Conservation (phyloP, 2,329 filamentous ascomycete species). For the Xylariaceae sp. region DNA sequence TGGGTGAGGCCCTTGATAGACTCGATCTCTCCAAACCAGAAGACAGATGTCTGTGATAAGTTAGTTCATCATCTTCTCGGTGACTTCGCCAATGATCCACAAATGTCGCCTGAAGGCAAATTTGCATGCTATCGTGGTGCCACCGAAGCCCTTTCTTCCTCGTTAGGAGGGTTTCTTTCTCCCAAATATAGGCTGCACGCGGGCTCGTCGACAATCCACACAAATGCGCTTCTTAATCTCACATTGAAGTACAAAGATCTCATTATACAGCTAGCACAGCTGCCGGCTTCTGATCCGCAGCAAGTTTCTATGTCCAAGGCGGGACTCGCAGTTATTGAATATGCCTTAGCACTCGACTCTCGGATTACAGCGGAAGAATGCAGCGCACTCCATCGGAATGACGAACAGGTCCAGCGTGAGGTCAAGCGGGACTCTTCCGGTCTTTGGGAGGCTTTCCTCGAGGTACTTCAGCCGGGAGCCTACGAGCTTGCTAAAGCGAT, state of each 20-base stretch:
- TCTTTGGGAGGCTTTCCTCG: conserved; percentile 79
- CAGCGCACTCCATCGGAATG: conserved; percentile 63
- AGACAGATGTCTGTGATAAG: conserved; percentile 80
- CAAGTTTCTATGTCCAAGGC: conserved; percentile 59
- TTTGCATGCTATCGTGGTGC: conserved; percentile 69
- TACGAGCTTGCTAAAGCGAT: conserved; percentile 77
- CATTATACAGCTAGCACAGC: conserved; percentile 60
- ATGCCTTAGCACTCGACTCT: conserved; percentile 73
- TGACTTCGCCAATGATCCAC: conserved; percentile 60
- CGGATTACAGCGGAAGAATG: conserved; percentile 73
- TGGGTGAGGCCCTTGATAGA: conserved; percentile 82
- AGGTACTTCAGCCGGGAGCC: conserved; percentile 69
- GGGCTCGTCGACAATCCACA: conserved; percentile 64
- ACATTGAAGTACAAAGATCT: conserved; percentile 67
- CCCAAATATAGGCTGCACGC: conserved; percentile 51
- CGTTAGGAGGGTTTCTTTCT: conserved; percentile 62
- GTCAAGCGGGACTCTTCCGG: conserved; percentile 72
- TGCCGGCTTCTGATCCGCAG: conserved; percentile 51
- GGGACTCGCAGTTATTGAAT: conserved; percentile 68
- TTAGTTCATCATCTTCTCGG: conserved; percentile 77
- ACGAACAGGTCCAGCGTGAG: conserved; percentile 68
- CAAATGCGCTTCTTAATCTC: conserved; percentile 69
- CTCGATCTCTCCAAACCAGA: conserved; percentile 76
- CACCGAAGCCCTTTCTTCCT: conserved; percentile 63
- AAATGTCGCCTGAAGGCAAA: conserved; percentile 62